phyloP scores from a whole-genome alignment of 2,329 filamentous ascomycete genomes.

The Phialophora chinensis region DNA sequence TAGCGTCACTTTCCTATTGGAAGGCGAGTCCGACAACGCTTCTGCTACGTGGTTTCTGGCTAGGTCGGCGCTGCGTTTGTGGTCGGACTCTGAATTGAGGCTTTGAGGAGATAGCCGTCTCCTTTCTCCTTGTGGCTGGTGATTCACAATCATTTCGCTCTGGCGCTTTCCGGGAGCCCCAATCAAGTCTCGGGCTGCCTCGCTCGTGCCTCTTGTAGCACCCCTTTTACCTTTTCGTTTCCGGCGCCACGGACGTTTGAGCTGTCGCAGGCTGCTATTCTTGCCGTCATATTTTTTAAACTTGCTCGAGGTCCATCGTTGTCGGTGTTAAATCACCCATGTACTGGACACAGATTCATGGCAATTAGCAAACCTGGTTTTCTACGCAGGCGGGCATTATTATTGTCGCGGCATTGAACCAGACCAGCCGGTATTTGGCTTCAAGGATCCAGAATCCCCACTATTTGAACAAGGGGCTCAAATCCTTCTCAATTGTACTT shows the following conservation, averaged over 20 bases:
- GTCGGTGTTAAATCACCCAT: background rate
- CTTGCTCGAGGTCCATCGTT: background rate
- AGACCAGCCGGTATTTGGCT: background rate
- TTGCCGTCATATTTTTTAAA: slow-evolving; percentile 11
- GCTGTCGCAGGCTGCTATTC: slow-evolving; percentile 10
- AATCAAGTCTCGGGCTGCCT: slow-evolving; percentile 12
- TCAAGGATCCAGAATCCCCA: background rate
- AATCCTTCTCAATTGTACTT: slow-evolving; percentile 10
- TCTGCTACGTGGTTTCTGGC: background rate
- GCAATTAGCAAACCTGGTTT: background rate
- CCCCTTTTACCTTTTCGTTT: slow-evolving; percentile 3
- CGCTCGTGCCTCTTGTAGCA: background rate
- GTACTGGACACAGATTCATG: background rate
- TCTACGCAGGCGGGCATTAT: background rate
- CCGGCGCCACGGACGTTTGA: slow-evolving; percentile 24
- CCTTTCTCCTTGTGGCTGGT: slow-evolving; percentile 8
- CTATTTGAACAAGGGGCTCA: background rate
- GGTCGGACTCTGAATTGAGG: slow-evolving; percentile 26
- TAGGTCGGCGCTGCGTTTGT: slow-evolving; percentile 3
- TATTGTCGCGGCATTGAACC: background rate
- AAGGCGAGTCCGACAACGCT: slow-evolving; percentile 6
- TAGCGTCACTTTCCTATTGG: background rate
- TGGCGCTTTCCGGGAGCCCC: background rate
- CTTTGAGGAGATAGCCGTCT: background rate
- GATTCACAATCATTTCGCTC: slow-evolving; percentile 7